Evolutionary conservation across 441 rosid genomes (phyloP).

Genomic region (Theobroma grandiflorum): DNA sequence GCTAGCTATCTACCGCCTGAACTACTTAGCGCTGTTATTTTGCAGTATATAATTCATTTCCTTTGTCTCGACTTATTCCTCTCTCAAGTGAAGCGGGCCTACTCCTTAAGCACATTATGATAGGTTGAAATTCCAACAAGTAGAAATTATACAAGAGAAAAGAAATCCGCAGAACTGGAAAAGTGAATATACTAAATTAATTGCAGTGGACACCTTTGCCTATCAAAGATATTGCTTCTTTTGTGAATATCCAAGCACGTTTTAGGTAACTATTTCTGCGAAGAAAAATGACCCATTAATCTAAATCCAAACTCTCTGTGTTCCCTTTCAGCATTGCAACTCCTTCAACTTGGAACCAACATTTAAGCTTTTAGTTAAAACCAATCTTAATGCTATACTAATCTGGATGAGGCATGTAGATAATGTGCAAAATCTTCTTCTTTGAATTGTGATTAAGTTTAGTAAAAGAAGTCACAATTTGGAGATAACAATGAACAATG

Average conservation of each 20-base stretch:
- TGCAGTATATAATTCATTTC: not conserved
- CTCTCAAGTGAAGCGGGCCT: not conserved
- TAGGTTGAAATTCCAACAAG: not conserved
- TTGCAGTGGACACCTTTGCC: not conserved
- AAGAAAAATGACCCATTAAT: not conserved
- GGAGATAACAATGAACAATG: not conserved
- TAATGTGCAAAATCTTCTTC: not conserved
- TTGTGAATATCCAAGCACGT: not conserved
- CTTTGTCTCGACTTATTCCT: not conserved
- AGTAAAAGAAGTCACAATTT: not conserved
- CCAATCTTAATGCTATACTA: not conserved
- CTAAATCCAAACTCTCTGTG: not conserved
- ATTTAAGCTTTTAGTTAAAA: not conserved
- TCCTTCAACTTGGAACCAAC: slow-evolving; percentile 13
- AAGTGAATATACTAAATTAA: not conserved
- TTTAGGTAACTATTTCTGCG: not conserved
- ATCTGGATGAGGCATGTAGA: not conserved
- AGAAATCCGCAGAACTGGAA: not conserved
- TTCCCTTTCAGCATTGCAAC: not conserved
- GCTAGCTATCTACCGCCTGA: not conserved
- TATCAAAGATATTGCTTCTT: not conserved
- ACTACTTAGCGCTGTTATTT: not conserved
- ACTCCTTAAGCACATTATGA: slow-evolving; percentile 4
- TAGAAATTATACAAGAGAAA: not conserved
- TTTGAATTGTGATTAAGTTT: not conserved